Conservation (phyloP, 345 rosid species). For the Carallia pectinifolia region DNA sequence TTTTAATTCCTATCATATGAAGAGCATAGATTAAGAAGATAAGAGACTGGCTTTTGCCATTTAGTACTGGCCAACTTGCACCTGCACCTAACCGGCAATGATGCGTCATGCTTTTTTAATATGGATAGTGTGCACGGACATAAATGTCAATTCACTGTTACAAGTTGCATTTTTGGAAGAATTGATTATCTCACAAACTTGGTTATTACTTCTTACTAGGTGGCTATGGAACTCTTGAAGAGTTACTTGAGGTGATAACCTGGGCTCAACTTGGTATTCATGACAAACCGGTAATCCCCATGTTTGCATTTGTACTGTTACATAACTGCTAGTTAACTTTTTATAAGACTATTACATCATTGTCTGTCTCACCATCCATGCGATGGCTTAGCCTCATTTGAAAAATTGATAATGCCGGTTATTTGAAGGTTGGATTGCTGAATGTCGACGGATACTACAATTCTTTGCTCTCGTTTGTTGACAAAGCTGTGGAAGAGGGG, state of each 20-base stretch:
- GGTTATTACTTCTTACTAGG: slow-evolving; percentile 36
- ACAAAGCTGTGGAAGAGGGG: slow-evolving; percentile 98
- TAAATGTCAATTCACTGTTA: slow-evolving; percentile 18
- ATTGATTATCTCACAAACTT: too few relatives aligned
- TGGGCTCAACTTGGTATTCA: slow-evolving; percentile 99
- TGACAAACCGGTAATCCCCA: slow-evolving; percentile 70
- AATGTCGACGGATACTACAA: slow-evolving; percentile 99
- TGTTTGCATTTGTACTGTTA: background rate
- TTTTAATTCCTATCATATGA: slow-evolving; percentile 24
- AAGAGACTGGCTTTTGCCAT: slow-evolving; percentile 26
- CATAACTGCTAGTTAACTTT: background rate
- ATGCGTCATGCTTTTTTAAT: background rate
- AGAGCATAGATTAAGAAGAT: slow-evolving; percentile 20
- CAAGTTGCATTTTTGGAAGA: too few relatives aligned
- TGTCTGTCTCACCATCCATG: too few relatives aligned
- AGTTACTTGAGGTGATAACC: slow-evolving; percentile 92
- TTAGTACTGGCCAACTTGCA: slow-evolving; percentile 43
- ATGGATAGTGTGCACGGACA: slow-evolving; percentile 22
- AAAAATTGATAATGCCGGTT: slow-evolving; percentile 11
- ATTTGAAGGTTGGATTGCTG: slow-evolving; percentile 83
- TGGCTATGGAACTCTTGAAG: slow-evolving; percentile 98
- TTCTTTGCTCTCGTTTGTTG: slow-evolving; percentile 88
- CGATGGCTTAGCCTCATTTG: background rate
- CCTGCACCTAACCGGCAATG: slow-evolving; percentile 42
- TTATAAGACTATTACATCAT: background rate